phyloP scores from a whole-genome alignment of 2,329 filamentous ascomycete genomes.

The Lachnellula subtilissima region DNA sequence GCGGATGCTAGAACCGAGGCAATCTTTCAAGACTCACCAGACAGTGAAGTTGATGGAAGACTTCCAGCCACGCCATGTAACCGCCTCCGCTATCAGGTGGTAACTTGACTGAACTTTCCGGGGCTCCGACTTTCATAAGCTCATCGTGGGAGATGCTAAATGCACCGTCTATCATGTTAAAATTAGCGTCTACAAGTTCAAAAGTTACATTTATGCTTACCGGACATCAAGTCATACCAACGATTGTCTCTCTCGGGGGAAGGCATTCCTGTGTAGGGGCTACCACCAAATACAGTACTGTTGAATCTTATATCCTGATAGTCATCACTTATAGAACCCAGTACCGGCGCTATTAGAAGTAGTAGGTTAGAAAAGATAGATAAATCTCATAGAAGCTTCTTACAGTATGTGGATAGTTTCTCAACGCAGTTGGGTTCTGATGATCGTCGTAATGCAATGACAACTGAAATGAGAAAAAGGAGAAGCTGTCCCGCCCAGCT shows the following conservation, averaged over 20 bases:
- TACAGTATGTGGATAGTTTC: not conserved
- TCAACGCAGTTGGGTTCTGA: not conserved
- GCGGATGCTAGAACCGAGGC: not conserved
- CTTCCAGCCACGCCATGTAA: not conserved
- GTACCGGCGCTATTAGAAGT: not conserved
- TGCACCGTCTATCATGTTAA: not conserved
- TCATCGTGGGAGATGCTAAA: not conserved
- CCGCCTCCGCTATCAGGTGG: slow-evolving; percentile 1
- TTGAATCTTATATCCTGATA: not conserved
- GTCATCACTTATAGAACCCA: not conserved
- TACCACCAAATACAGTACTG: not conserved
- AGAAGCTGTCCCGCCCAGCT: not conserved
- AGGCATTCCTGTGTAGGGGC: not conserved
- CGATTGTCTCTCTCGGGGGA: not conserved
- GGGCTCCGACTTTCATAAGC: not conserved
- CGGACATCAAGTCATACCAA: not conserved
- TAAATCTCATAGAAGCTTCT: not conserved
- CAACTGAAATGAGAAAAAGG: not conserved
- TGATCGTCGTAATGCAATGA: not conserved
- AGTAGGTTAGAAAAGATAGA: not conserved
- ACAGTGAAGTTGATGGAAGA: slow-evolving; percentile 3
- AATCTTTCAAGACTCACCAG: not conserved
- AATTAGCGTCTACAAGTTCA: not conserved
- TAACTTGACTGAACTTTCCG: not conserved
- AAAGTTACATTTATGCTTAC: not conserved